Base-by-base conservation (phyloP, 116 monocot genomes). In the Cymodocea nodosa region DNA sequence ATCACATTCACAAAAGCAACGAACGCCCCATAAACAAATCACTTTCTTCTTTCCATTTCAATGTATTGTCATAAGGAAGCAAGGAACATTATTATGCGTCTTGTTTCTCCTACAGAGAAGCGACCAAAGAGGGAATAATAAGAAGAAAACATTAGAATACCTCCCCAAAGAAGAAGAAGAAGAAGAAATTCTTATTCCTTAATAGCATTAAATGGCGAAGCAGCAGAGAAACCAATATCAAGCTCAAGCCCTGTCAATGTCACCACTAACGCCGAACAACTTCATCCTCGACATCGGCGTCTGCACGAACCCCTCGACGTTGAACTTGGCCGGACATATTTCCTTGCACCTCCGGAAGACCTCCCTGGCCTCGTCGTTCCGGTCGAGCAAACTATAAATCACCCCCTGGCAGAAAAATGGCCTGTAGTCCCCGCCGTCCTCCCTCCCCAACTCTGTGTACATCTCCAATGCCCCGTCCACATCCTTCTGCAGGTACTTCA, bases 321-420 rank as follows among this genome's bases (percentile, higher is more conserved):
- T 74, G 16, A 82, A 84, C 53, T 93, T 80, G 36, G 49, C 68
- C 5, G 82, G 80, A 8, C 79, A 71, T 7, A 88, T 66, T 71
- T 83, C 77, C 35, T 82, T 76, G 64, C 77, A 94, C 78, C 80
- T 82, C n/a, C 58, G 59, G 62, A 94, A 89, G 78, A 72, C 80
- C 77, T 82, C 82, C 67, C 66, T 78, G 2, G 94, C 89, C 75
- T 94, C 86, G 53, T 74, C 71, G 68, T 82, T 76, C 67, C 64
- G 61, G 48, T 77, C 84, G 59, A 86, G 48, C 51, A 86, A 58
- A 57, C 76, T 76, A 55, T 82, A 94, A 17, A 94, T 85, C 50
- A 94, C 82, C 3, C 89, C 86, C 70, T 76, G 84, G 72, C 86
- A 89, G 70, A 94, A 89, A 50, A 71, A 80, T 0, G 93, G 89